A percentile compares a stretch with the other conserved stretches of the same genome.
These are phyloP conservation scores for Cladosporium sp. DNA, from an alignment of 2,329 filamentous ascomycete genomes.

Conservation along the genomic window DNA sequence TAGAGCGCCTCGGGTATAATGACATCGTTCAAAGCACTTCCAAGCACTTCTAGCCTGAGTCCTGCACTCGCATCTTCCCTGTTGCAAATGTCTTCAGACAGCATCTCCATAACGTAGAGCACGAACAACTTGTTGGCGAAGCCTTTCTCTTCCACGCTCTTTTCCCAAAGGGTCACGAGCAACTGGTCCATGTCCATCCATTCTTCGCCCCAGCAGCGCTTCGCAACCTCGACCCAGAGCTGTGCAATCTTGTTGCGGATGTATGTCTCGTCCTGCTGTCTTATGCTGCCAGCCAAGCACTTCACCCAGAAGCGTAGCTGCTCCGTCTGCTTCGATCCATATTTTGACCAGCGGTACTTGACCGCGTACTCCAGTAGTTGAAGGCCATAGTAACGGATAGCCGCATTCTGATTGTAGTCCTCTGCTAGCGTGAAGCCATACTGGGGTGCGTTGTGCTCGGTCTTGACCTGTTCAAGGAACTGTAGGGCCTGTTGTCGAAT, in stretches of 20 bases:
- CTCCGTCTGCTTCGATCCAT: constrained; percentile 62
- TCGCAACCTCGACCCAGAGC: constrained; percentile 91
- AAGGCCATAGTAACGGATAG: constrained; percentile 89
- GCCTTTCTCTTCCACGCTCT: constrained; percentile 26
- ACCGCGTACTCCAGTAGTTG: constrained; percentile 88
- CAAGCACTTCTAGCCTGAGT: constrained; percentile 76
- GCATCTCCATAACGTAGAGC: constrained; percentile 78
- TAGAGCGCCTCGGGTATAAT: constrained; percentile 78
- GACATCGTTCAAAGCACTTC: constrained; percentile 87
- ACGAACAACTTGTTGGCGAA: constrained; percentile 77
- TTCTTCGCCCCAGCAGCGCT: constrained; percentile 77
- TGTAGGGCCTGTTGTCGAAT: constrained; percentile 75
- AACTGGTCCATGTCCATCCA: constrained; percentile 94
- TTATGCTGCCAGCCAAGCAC: constrained; percentile 68
- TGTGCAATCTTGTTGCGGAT: constrained; percentile 90
- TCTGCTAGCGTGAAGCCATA: constrained; percentile 81
- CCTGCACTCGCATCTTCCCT: constrained; percentile 80
- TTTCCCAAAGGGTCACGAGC: constrained; percentile 74
- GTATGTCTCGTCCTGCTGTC: constrained; percentile 71
- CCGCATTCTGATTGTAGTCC: constrained; percentile 68
- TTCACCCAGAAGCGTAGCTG: constrained; percentile 73
- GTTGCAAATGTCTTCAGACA: constrained; percentile 92
- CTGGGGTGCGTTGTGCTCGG: constrained; percentile 70
- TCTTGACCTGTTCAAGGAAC: constrained; percentile 83
- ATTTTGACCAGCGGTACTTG: constrained; percentile 76